A percentile compares a stretch with the other conserved stretches of the same genome.
Conservation (phyloP, 2,329 filamentous ascomycete species). For the Neofusicoccum parvum region DNA sequence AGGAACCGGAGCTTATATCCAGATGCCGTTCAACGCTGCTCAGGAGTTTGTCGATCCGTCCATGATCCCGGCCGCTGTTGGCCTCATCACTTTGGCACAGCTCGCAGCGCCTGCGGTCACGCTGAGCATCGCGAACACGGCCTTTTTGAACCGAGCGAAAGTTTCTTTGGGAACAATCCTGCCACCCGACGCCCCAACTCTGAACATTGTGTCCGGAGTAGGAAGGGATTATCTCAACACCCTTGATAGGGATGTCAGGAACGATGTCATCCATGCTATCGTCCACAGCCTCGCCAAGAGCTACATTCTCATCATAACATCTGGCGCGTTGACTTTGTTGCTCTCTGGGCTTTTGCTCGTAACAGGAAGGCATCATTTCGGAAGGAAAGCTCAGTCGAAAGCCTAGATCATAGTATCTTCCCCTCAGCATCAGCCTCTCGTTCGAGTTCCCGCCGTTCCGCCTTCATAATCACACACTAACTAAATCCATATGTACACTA, state of each 20-base stretch:
- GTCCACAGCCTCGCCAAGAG: background rate
- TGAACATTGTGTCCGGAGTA: background rate
- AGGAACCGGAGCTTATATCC: constrained; percentile 19
- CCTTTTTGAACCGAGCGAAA: constrained; percentile 24
- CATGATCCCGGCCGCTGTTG: constrained; percentile 23
- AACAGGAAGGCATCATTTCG: background rate
- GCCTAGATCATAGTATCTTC: too few relatives aligned
- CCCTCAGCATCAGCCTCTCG: too few relatives aligned
- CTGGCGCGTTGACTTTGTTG: background rate
- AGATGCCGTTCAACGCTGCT: constrained; percentile 24
- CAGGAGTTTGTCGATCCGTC: constrained; percentile 23
- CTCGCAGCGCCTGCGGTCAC: constrained; percentile 23
- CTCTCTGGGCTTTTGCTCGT: background rate
- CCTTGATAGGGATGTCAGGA: background rate
- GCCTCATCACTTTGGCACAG: constrained; percentile 26
- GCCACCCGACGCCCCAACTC: background rate
- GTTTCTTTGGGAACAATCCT: background rate
- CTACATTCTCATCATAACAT: background rate
- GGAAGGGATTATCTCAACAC: background rate
- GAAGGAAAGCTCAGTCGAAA: background rate
- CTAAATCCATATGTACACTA: too few relatives aligned
- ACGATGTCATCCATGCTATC: background rate
- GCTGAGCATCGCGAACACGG: constrained; percentile 23
- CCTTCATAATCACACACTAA: too few relatives aligned
- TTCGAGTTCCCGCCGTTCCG: too few relatives aligned